Evolutionary conservation across 805 yeast genomes (phyloP), one percentile per base, ranked within the genome.

Genomic region (Blastobotrys terrestris): DNA sequence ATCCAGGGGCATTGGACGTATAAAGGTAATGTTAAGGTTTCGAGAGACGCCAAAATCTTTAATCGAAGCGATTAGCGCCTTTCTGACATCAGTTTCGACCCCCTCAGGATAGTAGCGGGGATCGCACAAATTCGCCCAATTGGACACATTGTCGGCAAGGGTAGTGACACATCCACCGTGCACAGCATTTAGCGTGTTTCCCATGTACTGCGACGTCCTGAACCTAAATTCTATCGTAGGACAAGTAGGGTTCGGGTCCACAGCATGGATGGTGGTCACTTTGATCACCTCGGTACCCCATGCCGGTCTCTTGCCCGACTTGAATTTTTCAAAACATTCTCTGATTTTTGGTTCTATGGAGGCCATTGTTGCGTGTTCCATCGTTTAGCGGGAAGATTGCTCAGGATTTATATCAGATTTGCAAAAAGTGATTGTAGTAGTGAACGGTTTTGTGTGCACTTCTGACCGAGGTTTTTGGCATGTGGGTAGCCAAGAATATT

Each of bases 141-240:
- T 51, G n/a, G 63, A 53, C 44, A 54, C 50, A 39, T 57, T 41
- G 44, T 67, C 64, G 5, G 64, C 51, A 6, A 67, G 31, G 2
- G 71, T 62, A 14, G 68, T 62, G 21, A 59, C 55, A 19, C 64
- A 63, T 8, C 71, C 71, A 15, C 71, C 71, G 51, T 67, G 71
- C 22, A 64, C 63, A 52, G 31, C 13, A 2, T 40, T 41, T 14
- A 49, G 7, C n/a, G 7, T 11, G 46, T 48, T 48, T 7, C 40
- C 6, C 51, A 48, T 48, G 46, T 14, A 40, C 26, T 39, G n/a
- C 14, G 20, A 21, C 16, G 51, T 48, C 13, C 22, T 22, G 20
- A 48, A 13, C 11, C 20, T 40, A 40, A 48, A 48, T 4, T 21
- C 31, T 11, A 48, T 46, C 3, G 39, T 42, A 7, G 51, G 39